Base-by-base conservation (phyloP, 1,284 basidiomycete species). In the Athelia psychrophila region DNA sequence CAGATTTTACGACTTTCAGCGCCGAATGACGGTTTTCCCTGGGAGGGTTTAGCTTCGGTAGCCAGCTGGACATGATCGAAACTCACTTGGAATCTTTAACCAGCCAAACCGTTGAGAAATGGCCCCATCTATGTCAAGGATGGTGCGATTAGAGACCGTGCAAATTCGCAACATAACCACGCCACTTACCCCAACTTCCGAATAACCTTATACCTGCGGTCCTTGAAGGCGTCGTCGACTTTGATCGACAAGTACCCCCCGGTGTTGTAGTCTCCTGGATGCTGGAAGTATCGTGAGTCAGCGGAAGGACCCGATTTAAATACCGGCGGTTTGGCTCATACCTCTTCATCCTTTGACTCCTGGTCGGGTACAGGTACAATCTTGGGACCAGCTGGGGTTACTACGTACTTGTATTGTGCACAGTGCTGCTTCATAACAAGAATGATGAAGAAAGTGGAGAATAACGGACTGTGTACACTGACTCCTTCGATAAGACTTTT, bases 1-100 rank as follows among this genome's bases (percentile, higher is more conserved):
- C 88, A n/a, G 91, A 93, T 69, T 95, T 95, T 69, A 95, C 92
- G 44, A 95, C 87, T 68, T 95, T 95, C 66, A 95, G 81, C 10
- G 93, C 93, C 23, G 91, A 91, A 69, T 95, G 93, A 32, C 81
- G 75, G 54, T 82, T 79, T 50, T 76, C 74, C 20, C 38, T 42
- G 16, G 20, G 16, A 18, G 6, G 9, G 5, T 91, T 76, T 48
- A 10, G 23, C 48, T 58, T 53, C 30, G 58, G 48, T 53, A 12
- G 42, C 56, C 54, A 63, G 53, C 25, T 42, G 42, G 46, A 47
- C 49, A 44, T 54, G 46, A 55, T 60, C 52, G 56, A 51, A 56
- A 78, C 86, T 64, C 59, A 91, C 87, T 80, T 70, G 35, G 72
- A 72, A 63, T 92, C 89, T 63, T 84, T 84, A 24, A 88, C 87